Percentiles rank a stretch among this genome's conserved stretches.
Evolutionary conservation across 2,329 filamentous ascomycete species (phyloP).

Genomic region (Albophoma yamanashiensis): DNA sequence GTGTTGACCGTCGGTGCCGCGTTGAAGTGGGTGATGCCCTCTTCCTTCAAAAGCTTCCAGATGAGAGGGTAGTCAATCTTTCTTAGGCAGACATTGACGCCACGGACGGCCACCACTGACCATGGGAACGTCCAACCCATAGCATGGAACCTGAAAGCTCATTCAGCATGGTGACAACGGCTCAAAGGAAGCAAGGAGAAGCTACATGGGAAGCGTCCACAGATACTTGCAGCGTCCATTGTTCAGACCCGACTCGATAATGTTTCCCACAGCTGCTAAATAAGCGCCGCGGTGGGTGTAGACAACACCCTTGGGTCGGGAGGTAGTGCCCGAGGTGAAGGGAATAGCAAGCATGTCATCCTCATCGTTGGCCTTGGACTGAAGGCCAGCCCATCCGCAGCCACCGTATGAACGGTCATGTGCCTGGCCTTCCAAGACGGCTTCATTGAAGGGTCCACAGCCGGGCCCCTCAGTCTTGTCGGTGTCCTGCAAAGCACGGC

Average conservation of each 20-base stretch:
- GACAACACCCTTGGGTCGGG: constrained; percentile 82
- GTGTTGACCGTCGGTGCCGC: constrained; percentile 96
- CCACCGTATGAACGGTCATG: constrained; percentile 56
- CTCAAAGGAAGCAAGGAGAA: too few species aligned
- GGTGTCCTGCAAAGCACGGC: constrained; percentile 47
- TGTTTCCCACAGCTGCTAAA: constrained; percentile 71
- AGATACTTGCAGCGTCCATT: constrained; percentile 67
- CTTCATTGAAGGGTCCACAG: constrained; percentile 72
- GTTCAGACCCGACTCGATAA: constrained; percentile 83
- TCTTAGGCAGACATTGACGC: constrained; percentile 88
- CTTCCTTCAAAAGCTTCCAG: constrained; percentile 77
- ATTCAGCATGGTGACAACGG: neutral
- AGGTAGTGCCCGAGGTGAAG: constrained; percentile 91
- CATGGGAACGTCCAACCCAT: constrained; percentile 83
- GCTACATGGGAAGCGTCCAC: constrained; percentile 85
- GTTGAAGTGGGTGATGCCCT: constrained; percentile 88
- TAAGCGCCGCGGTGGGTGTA: constrained; percentile 86
- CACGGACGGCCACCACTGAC: constrained; percentile 84
- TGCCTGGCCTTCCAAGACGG: constrained; percentile 67
- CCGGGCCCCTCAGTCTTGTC: constrained; percentile 65
- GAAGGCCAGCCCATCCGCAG: constrained; percentile 68
- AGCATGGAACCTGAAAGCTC: constrained; percentile 45
- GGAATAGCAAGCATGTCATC: constrained; percentile 77
- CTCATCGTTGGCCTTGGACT: constrained; percentile 61
- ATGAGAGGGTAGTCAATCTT: constrained; percentile 94